Base-by-base conservation (phyloP, 2,329 filamentous ascomycete species). In the Fonsecaea pedrosoi region DNA sequence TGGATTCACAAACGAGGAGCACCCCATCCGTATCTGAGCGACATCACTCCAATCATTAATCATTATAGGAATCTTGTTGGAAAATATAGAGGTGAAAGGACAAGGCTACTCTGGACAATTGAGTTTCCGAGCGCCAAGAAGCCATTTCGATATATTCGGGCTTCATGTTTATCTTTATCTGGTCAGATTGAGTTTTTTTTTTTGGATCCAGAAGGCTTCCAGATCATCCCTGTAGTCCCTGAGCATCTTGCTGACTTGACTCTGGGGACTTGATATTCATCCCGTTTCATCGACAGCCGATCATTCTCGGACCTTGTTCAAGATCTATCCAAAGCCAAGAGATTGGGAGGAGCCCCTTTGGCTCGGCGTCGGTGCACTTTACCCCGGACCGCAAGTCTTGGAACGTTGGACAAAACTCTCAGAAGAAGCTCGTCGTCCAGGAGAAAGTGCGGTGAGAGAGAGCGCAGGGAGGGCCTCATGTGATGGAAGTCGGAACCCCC, bases 381-480 rank as follows among this genome's bases (percentile, higher is more conserved):
- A 25, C 9, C 45, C 45, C 45, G 45, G 45, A 10, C 45, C 45
- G 45, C 25, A 50, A 10, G 30, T 21, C 54, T 55, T 21, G 30
- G 30, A 4, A 25, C 35, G 8, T 58, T 58, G 32, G 35, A 25
- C 21, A 25, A 15, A 21, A 10, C n/a, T 25, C 37, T 38, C 37
- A 38, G 5, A 32, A 35, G 59, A 30, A 30, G n/a, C 54, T 21
- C 32, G 59, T 48, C 45, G 32, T 32, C 60, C 35, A 64, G 67
- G 64, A 64, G 34, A 68, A 70, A 55, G 30, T 68, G 65, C 68
- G 68, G 68, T 70, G 68, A 68, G 65, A 42, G 65, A 42, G 13
- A 21, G 35, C 48, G 25, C 9, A 32, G 53, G 48, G 32, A 32
- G 53, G 48, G 21, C 21, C 55, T 70, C 68, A 70, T 70, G 68